Conservation (phyloP, 106 monocot genomes). For the Vanilla planifolia region DNA sequence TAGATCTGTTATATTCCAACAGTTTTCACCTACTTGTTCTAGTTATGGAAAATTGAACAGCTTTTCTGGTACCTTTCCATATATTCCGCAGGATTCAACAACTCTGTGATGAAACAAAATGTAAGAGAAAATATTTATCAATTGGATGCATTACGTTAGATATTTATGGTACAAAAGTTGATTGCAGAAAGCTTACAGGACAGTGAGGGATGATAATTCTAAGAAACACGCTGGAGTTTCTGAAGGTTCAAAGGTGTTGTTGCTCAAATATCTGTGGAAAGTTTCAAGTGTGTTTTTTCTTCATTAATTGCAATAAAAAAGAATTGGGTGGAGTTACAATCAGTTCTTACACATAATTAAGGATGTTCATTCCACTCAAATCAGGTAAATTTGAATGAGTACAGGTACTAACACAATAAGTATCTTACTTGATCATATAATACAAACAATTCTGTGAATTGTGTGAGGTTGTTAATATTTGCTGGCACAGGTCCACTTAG, state of each 20-base stretch:
- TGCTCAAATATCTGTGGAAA: constrained; percentile 63
- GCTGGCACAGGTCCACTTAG: constrained; percentile 43
- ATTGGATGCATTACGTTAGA: neutral
- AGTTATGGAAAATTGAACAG: constrained; percentile 47
- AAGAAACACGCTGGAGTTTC: constrained; percentile 67
- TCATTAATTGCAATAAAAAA: neutral
- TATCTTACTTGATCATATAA: neutral
- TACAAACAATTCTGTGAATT: constrained; percentile 48
- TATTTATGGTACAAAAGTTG: neutral
- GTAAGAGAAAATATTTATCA: neutral
- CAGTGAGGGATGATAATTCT: constrained; percentile 37
- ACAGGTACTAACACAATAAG: neutral
- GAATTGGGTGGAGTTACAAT: neutral
- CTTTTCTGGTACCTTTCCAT: constrained; percentile 36
- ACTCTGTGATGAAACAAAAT: constrained; percentile 21
- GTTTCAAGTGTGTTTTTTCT: neutral
- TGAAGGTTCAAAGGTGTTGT: constrained; percentile 66
- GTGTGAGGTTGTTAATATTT: constrained; percentile 32
- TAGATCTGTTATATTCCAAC: too few species aligned
- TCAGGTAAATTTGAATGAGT: constrained; percentile 30
- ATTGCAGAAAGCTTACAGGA: constrained; percentile 43
- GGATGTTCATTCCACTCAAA: constrained; percentile 46
- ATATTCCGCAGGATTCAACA: constrained; percentile 38
- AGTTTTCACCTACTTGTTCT: too few species aligned
- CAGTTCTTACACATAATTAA: constrained; percentile 49